Evolutionary conservation across 345 rosid genomes (phyloP), one percentile per base, ranked within the genome.

Genomic region (Dimocarpus longan): DNA sequence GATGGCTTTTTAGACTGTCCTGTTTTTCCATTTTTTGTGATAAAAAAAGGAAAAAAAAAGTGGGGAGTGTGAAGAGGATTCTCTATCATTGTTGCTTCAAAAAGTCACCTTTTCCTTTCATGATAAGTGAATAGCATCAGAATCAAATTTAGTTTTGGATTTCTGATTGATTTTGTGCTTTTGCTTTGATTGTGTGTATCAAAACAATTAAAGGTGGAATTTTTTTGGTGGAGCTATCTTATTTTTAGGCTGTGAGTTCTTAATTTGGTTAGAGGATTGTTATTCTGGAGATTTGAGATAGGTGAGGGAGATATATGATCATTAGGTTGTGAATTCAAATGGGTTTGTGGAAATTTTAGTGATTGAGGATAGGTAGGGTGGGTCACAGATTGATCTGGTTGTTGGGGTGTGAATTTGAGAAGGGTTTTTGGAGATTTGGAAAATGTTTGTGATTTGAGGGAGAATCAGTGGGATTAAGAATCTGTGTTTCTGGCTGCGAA

Each of bases 401-500:
- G 11, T 79, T 12, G 10, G 74, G 66, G 8, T 32, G 71, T 19
- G 50, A 66, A 1, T 71, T 71, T 12, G 46, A 1, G 63, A 32
- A 24, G 16, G 32, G 39, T n/a, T n/a, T 70, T 76, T 72, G 50
- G 70, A 48, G 32, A 75, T 75, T 66, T 48, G 46, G 46, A 22
- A 18, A 28, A 65, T 28, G 48, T 9, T 46, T 43, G 71, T 69
- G 43, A 37, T 70, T 77, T 40, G 28, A 40, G 70, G 60, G 8
- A 16, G 32, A 73, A 16, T 16, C 5, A 52, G 74, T 8, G 57
- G 73, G 78, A 82, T 67, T 83, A 73, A 87, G 52, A 46, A 46
- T 85, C 82, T 60, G 80, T 76, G 0, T 70, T 73, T 75, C 78
- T 82, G 80, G 85, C 71, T 26, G 77, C 62, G 68, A 32, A 68